Evolutionary conservation across 305 asterid genomes (phyloP).

Genomic region (Rubia tinctorum): DNA sequence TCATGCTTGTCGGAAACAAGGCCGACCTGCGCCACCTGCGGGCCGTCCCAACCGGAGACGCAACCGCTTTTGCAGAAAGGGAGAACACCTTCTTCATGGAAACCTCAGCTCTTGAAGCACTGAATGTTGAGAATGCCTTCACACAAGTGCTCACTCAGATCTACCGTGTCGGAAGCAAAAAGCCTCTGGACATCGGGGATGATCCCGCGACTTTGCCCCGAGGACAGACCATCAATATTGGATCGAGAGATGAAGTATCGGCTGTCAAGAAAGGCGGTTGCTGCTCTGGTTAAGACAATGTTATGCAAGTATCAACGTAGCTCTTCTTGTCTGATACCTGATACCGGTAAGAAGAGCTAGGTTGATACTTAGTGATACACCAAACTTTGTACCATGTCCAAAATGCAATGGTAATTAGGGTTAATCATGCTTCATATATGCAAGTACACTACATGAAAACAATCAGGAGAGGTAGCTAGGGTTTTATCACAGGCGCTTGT

Average conservation of each 20-base stretch:
- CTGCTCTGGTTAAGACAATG: slow-evolving; percentile 49
- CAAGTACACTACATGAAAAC: slow-evolving; percentile 6
- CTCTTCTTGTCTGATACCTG: not conserved
- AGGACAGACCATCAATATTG: slow-evolving; percentile 65
- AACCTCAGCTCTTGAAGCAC: not conserved
- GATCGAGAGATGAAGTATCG: slow-evolving; percentile 59
- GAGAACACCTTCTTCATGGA: not conserved
- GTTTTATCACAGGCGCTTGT: not conserved
- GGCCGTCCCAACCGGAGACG: not conserved
- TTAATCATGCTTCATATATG: not conserved
- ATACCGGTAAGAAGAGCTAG: not conserved
- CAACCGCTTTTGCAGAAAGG: not conserved
- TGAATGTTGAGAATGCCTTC: not conserved
- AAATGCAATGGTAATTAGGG: not conserved
- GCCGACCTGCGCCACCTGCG: not conserved
- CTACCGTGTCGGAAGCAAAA: not conserved
- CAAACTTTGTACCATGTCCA: not conserved
- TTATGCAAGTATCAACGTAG: not conserved
- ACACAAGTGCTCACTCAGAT: not conserved
- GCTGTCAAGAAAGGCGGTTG: slow-evolving; percentile 67
- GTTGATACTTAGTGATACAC: not conserved
- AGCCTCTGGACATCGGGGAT: slow-evolving; percentile 66
- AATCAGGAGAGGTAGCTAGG: slow-evolving; percentile 5
- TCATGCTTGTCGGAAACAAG: not conserved
- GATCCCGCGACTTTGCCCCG: slow-evolving; percentile 61